Percentiles rank a stretch among this genome's conserved stretches.
phyloP scores from a whole-genome alignment of 345 rosid species.

The Nasturtium officinale region DNA sequence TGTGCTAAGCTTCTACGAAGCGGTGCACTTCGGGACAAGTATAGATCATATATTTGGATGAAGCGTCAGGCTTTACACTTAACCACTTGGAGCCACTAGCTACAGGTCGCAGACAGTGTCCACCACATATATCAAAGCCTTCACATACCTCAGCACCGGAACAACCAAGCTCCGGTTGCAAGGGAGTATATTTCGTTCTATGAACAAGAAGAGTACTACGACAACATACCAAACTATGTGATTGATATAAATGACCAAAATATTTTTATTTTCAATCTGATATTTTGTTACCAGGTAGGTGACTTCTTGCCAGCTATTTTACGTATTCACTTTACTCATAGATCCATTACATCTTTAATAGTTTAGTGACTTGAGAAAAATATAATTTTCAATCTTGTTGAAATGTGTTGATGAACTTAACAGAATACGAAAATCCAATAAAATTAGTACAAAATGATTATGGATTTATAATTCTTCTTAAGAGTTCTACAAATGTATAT shows the following conservation, averaged over 20 bases:
- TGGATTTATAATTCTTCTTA: neutral
- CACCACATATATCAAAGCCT: constrained; percentile 8
- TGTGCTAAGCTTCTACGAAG: constrained; percentile 49
- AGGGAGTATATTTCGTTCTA: constrained; percentile 22
- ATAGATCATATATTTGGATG: constrained; percentile 45
- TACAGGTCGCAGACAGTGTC: neutral
- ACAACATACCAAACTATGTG: too few relatives aligned
- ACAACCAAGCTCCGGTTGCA: neutral
- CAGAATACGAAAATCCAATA: neutral
- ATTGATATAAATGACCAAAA: too few relatives aligned
- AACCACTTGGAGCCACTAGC: constrained; percentile 10
- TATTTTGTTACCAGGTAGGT: too few relatives aligned
- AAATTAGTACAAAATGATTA: neutral
- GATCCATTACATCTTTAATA: constrained; percentile 1
- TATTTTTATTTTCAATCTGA: too few relatives aligned
- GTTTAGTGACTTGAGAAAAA: neutral
- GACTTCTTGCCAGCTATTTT: too few relatives aligned
- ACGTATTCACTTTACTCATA: constrained; percentile 18
- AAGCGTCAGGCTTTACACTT: constrained; percentile 27
- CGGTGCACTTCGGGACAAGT: constrained; percentile 31
- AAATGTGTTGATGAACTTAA: neutral
- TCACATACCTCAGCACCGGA: constrained; percentile 23
- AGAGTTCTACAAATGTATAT: constrained; percentile 1
- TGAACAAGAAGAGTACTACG: constrained; percentile 16
- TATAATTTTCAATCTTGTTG: neutral